phyloP scores from a whole-genome alignment of 306 rosid species.

The Psophocarpus tetragonolobus region DNA sequence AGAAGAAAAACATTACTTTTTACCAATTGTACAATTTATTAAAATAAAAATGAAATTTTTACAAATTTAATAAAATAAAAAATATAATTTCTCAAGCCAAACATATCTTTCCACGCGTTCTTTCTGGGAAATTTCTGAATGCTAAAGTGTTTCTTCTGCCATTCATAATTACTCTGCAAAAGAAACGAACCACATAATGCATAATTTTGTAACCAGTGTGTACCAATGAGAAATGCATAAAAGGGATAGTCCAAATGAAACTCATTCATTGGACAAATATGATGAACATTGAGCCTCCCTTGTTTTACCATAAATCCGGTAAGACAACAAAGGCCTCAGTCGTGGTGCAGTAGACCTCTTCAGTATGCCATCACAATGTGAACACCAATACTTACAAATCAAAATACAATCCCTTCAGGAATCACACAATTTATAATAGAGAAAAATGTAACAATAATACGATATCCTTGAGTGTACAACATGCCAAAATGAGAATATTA shows the following conservation, averaged over 20 bases:
- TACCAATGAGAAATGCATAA: neutral
- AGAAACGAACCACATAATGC: neutral
- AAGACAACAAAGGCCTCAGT: neutral
- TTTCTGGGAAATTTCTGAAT: neutral
- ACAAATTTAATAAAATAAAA: neutral
- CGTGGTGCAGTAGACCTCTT: neutral
- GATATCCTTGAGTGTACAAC: neutral
- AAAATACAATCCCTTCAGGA: neutral
- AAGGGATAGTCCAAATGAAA: neutral
- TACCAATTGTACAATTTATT: neutral
- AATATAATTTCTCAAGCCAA: neutral
- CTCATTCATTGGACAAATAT: neutral
- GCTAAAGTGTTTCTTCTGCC: conserved; percentile 16
- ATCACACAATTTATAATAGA: neutral
- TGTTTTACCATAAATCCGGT: neutral
- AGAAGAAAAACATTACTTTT: neutral
- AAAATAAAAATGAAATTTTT: neutral
- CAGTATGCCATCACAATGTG: neutral
- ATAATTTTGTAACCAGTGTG: neutral
- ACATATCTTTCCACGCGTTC: neutral
- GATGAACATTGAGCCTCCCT: neutral
- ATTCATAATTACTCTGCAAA: neutral
- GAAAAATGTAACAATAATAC: neutral
- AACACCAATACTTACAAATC: neutral
- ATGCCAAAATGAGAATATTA: neutral